Base-by-base conservation (phyloP, 257 asterid genomes). In the Lantana camara region DNA sequence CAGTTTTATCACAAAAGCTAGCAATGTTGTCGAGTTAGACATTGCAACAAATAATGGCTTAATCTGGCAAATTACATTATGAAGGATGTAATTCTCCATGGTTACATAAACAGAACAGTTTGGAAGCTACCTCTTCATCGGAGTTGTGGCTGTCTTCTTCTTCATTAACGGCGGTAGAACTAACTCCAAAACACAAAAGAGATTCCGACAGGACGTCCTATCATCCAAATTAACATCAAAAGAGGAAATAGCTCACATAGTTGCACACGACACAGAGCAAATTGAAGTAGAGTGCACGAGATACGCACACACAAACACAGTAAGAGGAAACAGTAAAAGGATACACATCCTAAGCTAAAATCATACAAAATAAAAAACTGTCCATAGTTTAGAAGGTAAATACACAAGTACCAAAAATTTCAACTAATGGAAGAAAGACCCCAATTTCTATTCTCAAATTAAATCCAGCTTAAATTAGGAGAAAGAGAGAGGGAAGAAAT, bases 151-250 rank as follows among this genome's bases (percentile, higher is more conserved):
- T 24, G 56, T 85, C 86, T 11, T 73, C 81, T n/a, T n/a, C n/a
- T 62, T 77, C 84, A 69, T 85, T 95, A 59, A 76, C 65, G 72
- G 87, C 81, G 29, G 91, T 76, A n/a, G 97, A 93, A 71, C 74
- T 79, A 52, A 97, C 99, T 78, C 96, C 96, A 35, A 90, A 90
- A 71, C 96, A 84, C 75, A 93, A 53, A 20, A 90, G 90, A 69
- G 95, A 85, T 71, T 93, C 97, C 23, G 97, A 84, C 30, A 93
- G 79, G 80, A 60, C 67, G 66, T 80, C 94, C 98, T 92, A 51
- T 13, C 19, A 48, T 24, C 38, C 47, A 55, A 38, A 38, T 3
- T 21, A 21, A 45, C 37, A 27, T 46, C 63, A 52, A 50, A 52
- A 20, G 14, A 32, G 32, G 5, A 27, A 27, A 27, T 27, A 27